Conservation (phyloP, 148 eudicot species). For the Rhododendron ovatum region DNA sequence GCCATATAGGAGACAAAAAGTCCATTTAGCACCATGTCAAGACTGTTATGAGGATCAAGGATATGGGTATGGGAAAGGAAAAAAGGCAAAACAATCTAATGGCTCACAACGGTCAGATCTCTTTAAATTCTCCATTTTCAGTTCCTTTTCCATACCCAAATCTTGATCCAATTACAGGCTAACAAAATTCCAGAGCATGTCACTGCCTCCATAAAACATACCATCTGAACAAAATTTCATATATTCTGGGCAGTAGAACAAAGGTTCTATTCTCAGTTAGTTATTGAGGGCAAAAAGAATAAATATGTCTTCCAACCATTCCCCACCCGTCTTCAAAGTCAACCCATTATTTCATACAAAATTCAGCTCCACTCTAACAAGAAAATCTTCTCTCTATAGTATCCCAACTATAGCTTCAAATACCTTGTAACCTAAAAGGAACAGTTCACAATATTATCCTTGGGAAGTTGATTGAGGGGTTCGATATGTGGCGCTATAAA, state of each 20-base stretch:
- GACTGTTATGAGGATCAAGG: not conserved
- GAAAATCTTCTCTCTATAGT: not conserved
- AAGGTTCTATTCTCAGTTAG: not conserved
- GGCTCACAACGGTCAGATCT: not conserved
- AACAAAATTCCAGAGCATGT: not conserved
- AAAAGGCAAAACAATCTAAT: not conserved
- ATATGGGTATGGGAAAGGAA: not conserved
- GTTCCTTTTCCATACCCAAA: not conserved
- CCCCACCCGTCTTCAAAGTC: not conserved
- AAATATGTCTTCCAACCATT: not conserved
- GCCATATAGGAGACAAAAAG: not conserved
- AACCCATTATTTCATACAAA: not conserved
- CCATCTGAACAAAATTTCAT: not conserved
- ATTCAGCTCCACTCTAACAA: not conserved
- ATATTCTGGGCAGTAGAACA: not conserved
- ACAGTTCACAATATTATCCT: not conserved
- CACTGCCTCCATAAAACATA: not conserved
- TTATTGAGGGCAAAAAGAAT: not conserved
- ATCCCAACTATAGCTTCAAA: not conserved
- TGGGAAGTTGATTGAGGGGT: not conserved
- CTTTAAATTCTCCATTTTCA: not conserved
- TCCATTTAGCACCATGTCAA: not conserved
- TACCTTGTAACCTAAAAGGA: not conserved
- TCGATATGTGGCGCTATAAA: not conserved
- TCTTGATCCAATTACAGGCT: not conserved